A percentile compares a stretch with the other conserved stretches of the same genome.
Conservation (phyloP, 768 basidiomycete species). For the Rhodosporidiobolus sp. region DNA sequence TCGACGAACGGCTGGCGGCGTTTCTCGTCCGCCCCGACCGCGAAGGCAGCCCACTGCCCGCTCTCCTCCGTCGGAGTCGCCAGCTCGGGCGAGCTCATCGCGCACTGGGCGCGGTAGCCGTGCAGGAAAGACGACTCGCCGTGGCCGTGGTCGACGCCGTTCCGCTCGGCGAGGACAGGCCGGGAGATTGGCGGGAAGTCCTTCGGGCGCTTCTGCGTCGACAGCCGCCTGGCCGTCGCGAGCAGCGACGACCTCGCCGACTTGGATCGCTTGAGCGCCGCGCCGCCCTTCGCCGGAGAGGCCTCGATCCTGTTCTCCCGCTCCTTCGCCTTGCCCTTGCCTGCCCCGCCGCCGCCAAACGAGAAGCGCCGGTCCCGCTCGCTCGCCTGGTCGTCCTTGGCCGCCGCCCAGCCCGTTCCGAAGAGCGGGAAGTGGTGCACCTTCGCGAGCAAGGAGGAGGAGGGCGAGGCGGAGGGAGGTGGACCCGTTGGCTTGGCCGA, state of each 20-base stretch:
- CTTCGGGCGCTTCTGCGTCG: neutral
- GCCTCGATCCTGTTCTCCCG: neutral
- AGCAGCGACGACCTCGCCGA: conserved; percentile 17
- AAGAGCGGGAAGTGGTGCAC: no score
- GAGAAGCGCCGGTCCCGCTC: conserved; percentile 3
- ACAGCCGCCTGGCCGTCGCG: conserved; percentile 5
- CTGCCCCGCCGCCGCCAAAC: neutral
- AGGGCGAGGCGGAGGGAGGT: no score
- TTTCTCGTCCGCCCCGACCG: neutral
- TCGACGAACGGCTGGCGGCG: no score
- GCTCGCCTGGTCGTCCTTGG: no score
- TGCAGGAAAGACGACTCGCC: neutral
- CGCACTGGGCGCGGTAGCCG: conserved; percentile 12
- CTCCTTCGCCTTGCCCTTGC: neutral
- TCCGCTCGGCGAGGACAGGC: neutral
- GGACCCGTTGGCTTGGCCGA: no score
- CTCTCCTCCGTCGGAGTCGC: conserved; percentile 7
- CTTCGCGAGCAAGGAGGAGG: no score
- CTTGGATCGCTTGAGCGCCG: conserved; percentile 12
- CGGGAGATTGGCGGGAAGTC: conserved; percentile 8
- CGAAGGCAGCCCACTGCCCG: conserved; percentile 4
- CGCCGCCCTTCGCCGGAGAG: neutral
- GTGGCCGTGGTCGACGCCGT: neutral
- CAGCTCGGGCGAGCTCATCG: conserved; percentile 28
- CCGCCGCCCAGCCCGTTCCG: no score